Evolutionary conservation across 768 basidiomycete genomes (phyloP).

Genomic region (Boletellus ananas): DNA sequence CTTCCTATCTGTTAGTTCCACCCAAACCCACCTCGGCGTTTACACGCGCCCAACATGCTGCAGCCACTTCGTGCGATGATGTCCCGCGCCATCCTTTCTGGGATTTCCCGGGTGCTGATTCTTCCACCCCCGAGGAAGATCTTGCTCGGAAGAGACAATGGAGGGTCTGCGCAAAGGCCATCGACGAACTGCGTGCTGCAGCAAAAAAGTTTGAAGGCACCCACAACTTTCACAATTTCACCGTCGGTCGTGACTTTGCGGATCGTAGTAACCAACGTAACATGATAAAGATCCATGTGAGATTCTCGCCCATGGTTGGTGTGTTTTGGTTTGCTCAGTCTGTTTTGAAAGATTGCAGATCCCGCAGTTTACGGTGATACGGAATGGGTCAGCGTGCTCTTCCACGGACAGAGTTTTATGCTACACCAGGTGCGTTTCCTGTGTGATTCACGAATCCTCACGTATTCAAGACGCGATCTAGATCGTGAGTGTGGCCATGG

Average conservation of each 20-base stretch:
- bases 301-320: not conserved
- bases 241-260: slow-evolving; percentile 78
- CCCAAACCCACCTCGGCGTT: slow-evolving; percentile 76
- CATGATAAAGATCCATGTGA: slow-evolving; percentile 84
- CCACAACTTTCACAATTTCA: slow-evolving; percentile 98
- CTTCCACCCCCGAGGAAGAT: slow-evolving; percentile 52
- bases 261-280: slow-evolving; percentile 81
- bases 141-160: slow-evolving; percentile 66
- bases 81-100: slow-evolving; percentile 58
- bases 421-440: slow-evolving; percentile 79
- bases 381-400: slow-evolving; percentile 91
- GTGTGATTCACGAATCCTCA: not conserved
- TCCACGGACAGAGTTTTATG: slow-evolving; percentile 99
- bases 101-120: slow-evolving; percentile 36
- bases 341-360: slow-evolving; percentile 58
- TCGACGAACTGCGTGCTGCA: slow-evolving; percentile 53
- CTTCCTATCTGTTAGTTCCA: slow-evolving; percentile 87
- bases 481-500: slow-evolving; percentile 26
- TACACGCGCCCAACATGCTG: slow-evolving; percentile 39
- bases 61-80: slow-evolving; percentile 17
- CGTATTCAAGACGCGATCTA: slow-evolving; percentile 17
- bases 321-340: not conserved
- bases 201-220: slow-evolving; percentile 76
- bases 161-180: slow-evolving; percentile 52
- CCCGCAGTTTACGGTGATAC: slow-evolving; percentile 88